These are phyloP conservation scores for Trypanosoma congolense DNA, from an alignment of 208 protist species.

Conservation along the genomic window DNA sequence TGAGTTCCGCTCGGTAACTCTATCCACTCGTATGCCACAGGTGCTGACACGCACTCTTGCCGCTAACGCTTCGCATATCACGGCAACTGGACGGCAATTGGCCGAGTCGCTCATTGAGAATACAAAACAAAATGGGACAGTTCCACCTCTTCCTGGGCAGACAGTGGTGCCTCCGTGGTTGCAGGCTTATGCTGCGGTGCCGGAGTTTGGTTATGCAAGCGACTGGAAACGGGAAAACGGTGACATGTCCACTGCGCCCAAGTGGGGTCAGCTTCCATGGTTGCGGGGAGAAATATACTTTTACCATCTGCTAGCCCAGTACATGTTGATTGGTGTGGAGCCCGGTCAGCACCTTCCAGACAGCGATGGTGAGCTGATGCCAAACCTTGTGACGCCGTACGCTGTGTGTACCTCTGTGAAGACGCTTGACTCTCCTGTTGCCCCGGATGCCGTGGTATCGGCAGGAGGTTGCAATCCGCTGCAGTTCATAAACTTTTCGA, in stretches of 20 bases:
- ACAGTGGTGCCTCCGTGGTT: constrained; percentile 59
- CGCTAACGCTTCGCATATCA: constrained; percentile 24
- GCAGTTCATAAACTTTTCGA: constrained; percentile 13
- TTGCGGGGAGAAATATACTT: constrained; percentile 88
- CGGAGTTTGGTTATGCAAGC: constrained; percentile 30
- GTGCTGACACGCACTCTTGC: constrained; percentile 49
- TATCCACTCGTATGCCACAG: constrained; percentile 50
- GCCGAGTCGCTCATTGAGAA: constrained; percentile 34
- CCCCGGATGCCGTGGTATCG: constrained; percentile 4
- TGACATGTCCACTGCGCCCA: constrained; percentile 27
- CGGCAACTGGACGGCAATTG: constrained; percentile 17
- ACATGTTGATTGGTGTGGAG: constrained; percentile 46
- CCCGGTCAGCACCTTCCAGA: background rate
- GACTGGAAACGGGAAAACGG: constrained; percentile 5
- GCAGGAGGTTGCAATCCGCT: background rate
- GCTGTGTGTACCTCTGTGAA: constrained; percentile 20
- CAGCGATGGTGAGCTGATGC: background rate
- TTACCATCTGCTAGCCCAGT: constrained; percentile 83
- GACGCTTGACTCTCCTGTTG: constrained; percentile 2
- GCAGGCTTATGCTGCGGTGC: constrained; percentile 54
- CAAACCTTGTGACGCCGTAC: constrained; percentile 64
- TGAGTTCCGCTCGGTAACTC: constrained; percentile 75
- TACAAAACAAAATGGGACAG: constrained; percentile 33
- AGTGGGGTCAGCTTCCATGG: constrained; percentile 86
- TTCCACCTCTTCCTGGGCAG: constrained; percentile 68